These are phyloP conservation scores for Haplographium delicatum DNA, from an alignment of 495 filamentous ascomycete genomes.

Conservation along the genomic window DNA sequence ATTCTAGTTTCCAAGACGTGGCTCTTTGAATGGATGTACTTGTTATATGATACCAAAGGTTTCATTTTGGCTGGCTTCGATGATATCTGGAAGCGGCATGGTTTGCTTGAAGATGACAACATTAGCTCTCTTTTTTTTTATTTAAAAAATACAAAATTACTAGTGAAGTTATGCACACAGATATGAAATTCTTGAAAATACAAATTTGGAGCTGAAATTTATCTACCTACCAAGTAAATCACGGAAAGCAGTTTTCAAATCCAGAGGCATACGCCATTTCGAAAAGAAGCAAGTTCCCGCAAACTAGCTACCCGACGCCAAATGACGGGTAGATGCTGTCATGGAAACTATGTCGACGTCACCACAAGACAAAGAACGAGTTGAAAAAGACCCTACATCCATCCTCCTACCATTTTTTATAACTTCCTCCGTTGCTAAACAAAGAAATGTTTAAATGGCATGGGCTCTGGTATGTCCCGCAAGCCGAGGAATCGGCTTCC, in stretches of 20 bases:
- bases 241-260: no score
- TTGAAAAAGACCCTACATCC: no score
- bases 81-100: not conserved
- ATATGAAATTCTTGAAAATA: no score
- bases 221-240: no score
- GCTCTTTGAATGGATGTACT: conserved; percentile 33
- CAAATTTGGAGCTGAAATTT: no score
- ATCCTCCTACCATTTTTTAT: not conserved
- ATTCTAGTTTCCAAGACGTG: conserved; percentile 48
- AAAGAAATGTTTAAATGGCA: conserved; percentile 8
- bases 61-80: conserved; percentile 3
- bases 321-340: conserved; percentile 22
- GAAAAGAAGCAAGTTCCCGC: conserved; percentile 10
- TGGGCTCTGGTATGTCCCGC: conserved; percentile 54
- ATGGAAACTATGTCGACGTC: conserved; percentile 9
- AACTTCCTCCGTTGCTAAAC: not conserved
- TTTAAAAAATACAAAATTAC: no score
- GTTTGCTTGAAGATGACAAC: no score
- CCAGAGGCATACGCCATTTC: no score
- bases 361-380: not conserved
- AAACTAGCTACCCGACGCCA: no score
- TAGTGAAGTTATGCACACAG: no score
- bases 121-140: no score
- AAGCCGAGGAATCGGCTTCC: conserved; percentile 70
- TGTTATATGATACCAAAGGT: conserved; percentile 10